Conservation (phyloP, 148 eudicot species). For the Diospyros lotus region DNA sequence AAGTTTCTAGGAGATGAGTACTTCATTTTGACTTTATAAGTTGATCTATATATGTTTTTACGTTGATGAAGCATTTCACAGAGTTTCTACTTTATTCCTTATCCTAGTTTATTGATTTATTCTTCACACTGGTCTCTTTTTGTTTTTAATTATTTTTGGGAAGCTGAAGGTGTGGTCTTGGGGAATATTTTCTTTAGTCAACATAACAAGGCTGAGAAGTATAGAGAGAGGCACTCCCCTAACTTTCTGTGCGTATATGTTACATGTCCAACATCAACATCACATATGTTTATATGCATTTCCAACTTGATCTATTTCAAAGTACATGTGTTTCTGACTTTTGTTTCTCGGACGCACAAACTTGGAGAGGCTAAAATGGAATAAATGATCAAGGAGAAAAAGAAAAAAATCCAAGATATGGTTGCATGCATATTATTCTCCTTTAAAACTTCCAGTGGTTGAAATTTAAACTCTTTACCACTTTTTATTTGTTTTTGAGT, state of each 20-base stretch:
- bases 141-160: no score
- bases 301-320: no score
- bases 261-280: background rate
- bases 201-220: no score
- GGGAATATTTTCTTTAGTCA: background rate
- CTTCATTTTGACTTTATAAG: background rate
- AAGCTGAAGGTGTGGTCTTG: no score
- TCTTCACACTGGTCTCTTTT: background rate
- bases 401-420: background rate
- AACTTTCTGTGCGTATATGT: background rate
- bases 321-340: background rate
- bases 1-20: background rate
- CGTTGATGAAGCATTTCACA: background rate
- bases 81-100: background rate
- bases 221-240: no score
- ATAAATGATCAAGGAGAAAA: background rate
- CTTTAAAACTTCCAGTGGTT: background rate
- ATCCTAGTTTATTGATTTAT: background rate
- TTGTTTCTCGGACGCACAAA: background rate
- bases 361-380: background rate
- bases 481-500: background rate
- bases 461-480: background rate
- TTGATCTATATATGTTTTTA: background rate
- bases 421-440: background rate
- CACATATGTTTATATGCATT: no score